Base-by-base conservation (phyloP, 2,329 filamentous ascomycete genomes). In the Scortechinia acanthostroma region DNA sequence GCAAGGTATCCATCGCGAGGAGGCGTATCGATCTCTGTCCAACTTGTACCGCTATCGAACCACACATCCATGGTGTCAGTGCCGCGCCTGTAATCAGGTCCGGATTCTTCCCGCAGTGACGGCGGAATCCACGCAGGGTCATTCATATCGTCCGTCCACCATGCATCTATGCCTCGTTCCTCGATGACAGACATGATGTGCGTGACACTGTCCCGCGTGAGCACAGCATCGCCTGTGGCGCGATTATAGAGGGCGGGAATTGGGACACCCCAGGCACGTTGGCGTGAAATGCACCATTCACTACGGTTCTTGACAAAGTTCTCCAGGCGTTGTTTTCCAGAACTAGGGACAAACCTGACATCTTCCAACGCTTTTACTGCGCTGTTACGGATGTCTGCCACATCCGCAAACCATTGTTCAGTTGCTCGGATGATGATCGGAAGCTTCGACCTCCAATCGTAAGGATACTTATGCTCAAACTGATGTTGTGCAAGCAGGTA, bases 21-120 rank as follows among this genome's bases (percentile, higher is more conserved):
- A 19, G 17, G 35, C 10, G 6, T 17, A 6, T 40, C 53, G 21
- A 68, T 70, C 57, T 78, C 73, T 3, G 73, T 86, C 93, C 93
- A 98, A 57, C 89, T 95, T 43, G 87, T 95, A 4, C 93, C 93
- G 52, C 93, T 97, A 61, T 98, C 93, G 54, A 98, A 98, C 93
- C 93, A 98, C 6, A 98, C 93, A 61, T 98, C 93, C 93, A 98
- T 98, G 0, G 93, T 98, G 57, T 98, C 93, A 37, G 73, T 87
- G 14, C 91, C 91, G 50, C 93, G 84, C 42, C 76, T 71, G 58
- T 85, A 93, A 3, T 66, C 35, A 13, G 35, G 58, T 5, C 70
- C 70, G 6, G 35, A 58, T 5, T 70, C 70, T 14, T 72, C 66
- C 37, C 67, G 65, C 2, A 95, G 68, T 6, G 77, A 74, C 4